phyloP scores from a whole-genome alignment of 2,329 filamentous ascomycete genomes.

The Basipetospora chlamydospora region DNA sequence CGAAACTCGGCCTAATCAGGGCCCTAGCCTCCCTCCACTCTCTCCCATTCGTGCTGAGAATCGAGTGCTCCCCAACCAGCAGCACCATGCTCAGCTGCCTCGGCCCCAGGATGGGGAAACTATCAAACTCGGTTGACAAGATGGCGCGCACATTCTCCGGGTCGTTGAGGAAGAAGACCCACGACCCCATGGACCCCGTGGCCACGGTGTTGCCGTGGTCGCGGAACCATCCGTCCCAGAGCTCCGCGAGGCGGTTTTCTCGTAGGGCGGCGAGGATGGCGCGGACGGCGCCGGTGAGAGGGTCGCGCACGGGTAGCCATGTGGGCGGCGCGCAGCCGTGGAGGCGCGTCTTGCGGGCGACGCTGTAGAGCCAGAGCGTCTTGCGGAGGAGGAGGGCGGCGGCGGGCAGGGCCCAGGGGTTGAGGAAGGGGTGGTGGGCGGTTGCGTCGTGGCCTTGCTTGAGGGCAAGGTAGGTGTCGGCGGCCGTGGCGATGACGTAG shows the following conservation, averaged over 20 bases:
- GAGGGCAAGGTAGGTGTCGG: background rate
- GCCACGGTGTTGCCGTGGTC: background rate
- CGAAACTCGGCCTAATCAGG: slow-evolving; percentile 73
- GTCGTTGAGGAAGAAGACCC: background rate
- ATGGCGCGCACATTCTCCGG: slow-evolving; percentile 1
- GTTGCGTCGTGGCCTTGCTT: background rate
- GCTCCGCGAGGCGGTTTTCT: background rate
- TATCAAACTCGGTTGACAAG: background rate
- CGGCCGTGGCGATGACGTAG: background rate
- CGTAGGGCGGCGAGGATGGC: background rate
- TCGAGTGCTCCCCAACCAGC: background rate
- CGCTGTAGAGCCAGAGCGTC: background rate
- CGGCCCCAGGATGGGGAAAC: background rate
- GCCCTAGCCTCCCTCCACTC: slow-evolving; percentile 67
- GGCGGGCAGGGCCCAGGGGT: background rate
- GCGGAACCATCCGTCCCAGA: slow-evolving; percentile 1
- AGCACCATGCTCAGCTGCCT: background rate
- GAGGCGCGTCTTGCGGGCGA: background rate
- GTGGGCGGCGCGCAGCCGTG: background rate
- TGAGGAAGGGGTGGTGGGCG: background rate
- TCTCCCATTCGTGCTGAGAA: background rate
- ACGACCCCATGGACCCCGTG: background rate
- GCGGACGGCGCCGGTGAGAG: background rate
- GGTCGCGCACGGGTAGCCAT: background rate
- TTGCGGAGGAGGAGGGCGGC: background rate